Evolutionary conservation across 805 yeast genomes (phyloP), one percentile per base, ranked within the genome.

Genomic region (Hanseniaspora pseudoguilliermondii): DNA sequence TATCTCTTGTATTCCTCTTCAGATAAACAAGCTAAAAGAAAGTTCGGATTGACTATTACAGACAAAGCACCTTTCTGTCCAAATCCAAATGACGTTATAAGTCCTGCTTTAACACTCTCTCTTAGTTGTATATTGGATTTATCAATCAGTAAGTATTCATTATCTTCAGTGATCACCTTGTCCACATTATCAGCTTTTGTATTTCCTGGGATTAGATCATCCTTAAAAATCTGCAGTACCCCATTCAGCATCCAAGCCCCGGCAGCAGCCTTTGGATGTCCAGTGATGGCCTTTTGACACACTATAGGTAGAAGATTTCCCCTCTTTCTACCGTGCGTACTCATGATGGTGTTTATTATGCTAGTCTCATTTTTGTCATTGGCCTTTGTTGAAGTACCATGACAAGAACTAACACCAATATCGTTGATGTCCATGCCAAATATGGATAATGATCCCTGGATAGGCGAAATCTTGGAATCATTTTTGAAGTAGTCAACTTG

Each of bases 191-290:
- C 97, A 58, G 96, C 96, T 66, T 90, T 90, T 70, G 95, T 79
- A 78, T 90, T 90, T 67, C 97, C 97, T 60, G 97, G 97, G 64
- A 90, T 91, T 62, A 87, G 64, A 69, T 96, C 95, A 64, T 84
- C 69, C 73, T 85, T 83, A 70, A 90, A 76, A 63, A 87, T 80
- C 75, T 90, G 97, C 63, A 90, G 75, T 57, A 84, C 93, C 70
- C 97, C 97, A 72, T 90, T 91, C 77, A 88, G 74, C 97, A 90
- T 90, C 97, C 97, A 90, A 57, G 97, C 96, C 74, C 95, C 97
- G 54, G 97, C 97, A 63, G 96, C 97, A 77, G 97, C 97, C 83
- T 90, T 90, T 62, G 97, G 96, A 76, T 90, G 97, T 71, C 97
- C 97, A 62, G 97, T 90, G 66, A 90, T 80, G 80, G 79, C 86